A percentile compares a stretch with the other conserved stretches of the same genome.
Conservation (phyloP, 768 basidiomycete genomes). For the Tremella yokohamensis region DNA sequence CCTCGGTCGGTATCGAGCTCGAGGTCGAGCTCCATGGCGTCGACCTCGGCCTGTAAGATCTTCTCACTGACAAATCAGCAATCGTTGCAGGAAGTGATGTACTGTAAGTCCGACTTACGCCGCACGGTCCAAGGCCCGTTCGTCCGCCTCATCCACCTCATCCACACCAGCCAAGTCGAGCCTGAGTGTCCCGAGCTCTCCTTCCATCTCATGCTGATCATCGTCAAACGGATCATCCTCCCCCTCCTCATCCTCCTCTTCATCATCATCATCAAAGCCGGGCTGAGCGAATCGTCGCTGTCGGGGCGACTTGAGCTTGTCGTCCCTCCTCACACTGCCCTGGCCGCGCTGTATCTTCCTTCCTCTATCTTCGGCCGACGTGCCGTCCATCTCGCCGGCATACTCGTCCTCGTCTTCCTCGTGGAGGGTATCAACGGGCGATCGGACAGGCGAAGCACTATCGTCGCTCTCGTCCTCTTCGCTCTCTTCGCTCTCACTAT, state of each 20-base stretch:
- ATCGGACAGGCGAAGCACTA: background rate
- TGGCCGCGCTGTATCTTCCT: background rate
- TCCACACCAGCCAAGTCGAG: constrained; percentile 22
- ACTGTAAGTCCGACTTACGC: background rate
- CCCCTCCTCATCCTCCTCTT: background rate
- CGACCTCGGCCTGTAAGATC: background rate
- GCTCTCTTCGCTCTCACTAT: constrained; percentile 3
- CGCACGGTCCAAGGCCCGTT: background rate
- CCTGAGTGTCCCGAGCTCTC: background rate
- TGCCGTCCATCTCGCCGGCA: constrained; percentile 5
- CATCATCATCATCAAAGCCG: constrained; percentile 6
- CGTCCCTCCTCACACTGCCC: constrained; percentile 3
- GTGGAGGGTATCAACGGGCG: background rate
- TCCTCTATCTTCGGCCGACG: constrained; percentile 2
- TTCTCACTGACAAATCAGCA: background rate
- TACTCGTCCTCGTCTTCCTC: constrained; percentile 3
- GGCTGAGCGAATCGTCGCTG: too few species aligned
- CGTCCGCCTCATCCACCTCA: constrained; percentile 14
- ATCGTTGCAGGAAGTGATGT: too few species aligned
- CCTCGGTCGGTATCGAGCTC: background rate
- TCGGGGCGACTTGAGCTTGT: background rate
- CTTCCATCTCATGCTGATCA: constrained; percentile 7
- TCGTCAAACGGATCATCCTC: background rate
- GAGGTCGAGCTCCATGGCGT: constrained; percentile 1
- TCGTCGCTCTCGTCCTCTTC: constrained; percentile 5